Percentiles rank a stretch among this genome's conserved stretches.
phyloP scores from a whole-genome alignment of 352 stramenopile species.

The Pythium scleroteichum region DNA sequence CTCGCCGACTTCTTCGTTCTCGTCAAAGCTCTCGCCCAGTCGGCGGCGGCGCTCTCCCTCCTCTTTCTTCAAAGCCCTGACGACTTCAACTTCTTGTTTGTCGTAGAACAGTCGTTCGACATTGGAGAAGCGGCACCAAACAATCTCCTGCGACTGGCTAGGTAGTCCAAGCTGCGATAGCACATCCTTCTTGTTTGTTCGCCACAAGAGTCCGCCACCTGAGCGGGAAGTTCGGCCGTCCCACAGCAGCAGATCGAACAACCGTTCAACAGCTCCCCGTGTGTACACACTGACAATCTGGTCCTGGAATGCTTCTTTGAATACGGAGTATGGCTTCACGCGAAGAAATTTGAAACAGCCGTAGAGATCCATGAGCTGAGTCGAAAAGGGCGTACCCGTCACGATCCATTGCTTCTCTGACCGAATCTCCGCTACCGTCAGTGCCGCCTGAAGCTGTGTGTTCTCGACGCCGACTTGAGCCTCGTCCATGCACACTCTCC shows the following conservation, averaged over 20 bases:
- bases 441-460: conserved; percentile 62
- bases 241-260: conserved; percentile 57
- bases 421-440: conserved; percentile 79
- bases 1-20: conserved; percentile 32
- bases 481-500: conserved; percentile 92
- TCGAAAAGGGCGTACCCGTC: conserved; percentile 88
- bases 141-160: conserved; percentile 47
- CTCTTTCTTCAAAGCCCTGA: conserved; percentile 35
- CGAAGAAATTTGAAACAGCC: conserved; percentile 78
- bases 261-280: conserved; percentile 39
- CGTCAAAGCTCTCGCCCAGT: neutral
- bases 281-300: conserved; percentile 39
- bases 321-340: conserved; percentile 45
- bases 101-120: conserved; percentile 83
- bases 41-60: conserved; percentile 36
- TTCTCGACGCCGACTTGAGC: conserved; percentile 90
- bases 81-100: conserved; percentile 56
- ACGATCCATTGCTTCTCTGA: conserved; percentile 84
- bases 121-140: conserved; percentile 73
- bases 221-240: neutral
- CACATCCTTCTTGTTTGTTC: conserved; percentile 76
- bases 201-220: conserved; percentile 65
- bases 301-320: conserved; percentile 38
- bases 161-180: conserved; percentile 65
- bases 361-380: conserved; percentile 84